phyloP scores from a whole-genome alignment of 1,284 basidiomycete genomes.

The Taiwanofungus camphoratus region DNA sequence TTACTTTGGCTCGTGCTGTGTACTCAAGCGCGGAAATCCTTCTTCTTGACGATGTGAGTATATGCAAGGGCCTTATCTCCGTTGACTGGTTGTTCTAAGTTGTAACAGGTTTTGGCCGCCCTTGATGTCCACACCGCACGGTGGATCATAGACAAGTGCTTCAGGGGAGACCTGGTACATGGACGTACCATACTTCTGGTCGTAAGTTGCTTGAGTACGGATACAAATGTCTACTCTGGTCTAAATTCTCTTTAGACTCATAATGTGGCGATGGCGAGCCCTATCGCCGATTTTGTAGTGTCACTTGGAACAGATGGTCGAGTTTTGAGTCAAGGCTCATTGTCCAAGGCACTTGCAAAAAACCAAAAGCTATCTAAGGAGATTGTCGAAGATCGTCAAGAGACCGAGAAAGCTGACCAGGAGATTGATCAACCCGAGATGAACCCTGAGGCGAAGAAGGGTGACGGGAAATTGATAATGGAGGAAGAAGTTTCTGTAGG shows the following conservation, averaged over 20 bases:
- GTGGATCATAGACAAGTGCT: slow-evolving; percentile 72
- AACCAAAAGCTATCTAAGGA: slow-evolving; percentile 35
- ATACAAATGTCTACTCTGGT: too few species aligned
- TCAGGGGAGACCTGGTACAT: slow-evolving; percentile 60
- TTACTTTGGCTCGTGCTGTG: slow-evolving; percentile 70
- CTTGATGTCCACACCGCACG: slow-evolving; percentile 62
- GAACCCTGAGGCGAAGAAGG: slow-evolving; percentile 26
- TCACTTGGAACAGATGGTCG: slow-evolving; percentile 49
- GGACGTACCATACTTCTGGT: slow-evolving; percentile 73
- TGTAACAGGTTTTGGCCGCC: slow-evolving; percentile 38
- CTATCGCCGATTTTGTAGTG: slow-evolving; percentile 62
- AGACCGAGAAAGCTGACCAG: slow-evolving; percentile 16
- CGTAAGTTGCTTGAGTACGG: slow-evolving; percentile 43
- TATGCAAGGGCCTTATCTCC: slow-evolving; percentile 14
- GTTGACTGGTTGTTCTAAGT: neutral
- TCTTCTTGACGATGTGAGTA: slow-evolving; percentile 55
- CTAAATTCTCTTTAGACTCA: slow-evolving; percentile 20
- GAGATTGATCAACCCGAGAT: slow-evolving; percentile 24
- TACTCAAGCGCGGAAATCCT: slow-evolving; percentile 63
- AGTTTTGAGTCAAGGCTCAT: slow-evolving; percentile 40
- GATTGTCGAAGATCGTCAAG: slow-evolving; percentile 34
- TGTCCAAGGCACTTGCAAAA: slow-evolving; percentile 38
- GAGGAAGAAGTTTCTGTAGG: slow-evolving; percentile 57
- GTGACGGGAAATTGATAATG: slow-evolving; percentile 43
- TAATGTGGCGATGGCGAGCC: slow-evolving; percentile 49